Evolutionary conservation across 805 yeast species (phyloP), one percentile per base, ranked within the genome.

Genomic region (Ogataea paraovalis): DNA sequence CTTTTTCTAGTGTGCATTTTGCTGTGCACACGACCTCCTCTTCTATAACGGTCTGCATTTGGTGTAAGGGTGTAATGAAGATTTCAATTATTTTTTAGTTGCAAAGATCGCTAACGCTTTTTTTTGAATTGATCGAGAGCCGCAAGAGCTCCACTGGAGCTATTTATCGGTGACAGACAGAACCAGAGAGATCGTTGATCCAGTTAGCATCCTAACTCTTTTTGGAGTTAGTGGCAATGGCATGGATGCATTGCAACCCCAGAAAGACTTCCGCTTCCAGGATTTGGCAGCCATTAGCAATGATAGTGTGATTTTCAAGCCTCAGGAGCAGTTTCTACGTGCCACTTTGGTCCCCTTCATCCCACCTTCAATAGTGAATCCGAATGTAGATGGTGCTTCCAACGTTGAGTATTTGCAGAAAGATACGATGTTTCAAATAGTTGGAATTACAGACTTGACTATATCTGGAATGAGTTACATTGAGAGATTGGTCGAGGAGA

Each of bases 391-490:
- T 20, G 42, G 19, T 34, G 41, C 21, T 13, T 6, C 9, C 13
- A 14, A 43, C n/a, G 42, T 47, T 18, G n/a, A 43, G 1, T 2
- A 18, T 6, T 47, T 53, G 19, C 43, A 39, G 13, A 28, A 43
- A 13, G 64, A 60, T 33, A 61, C 69, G 1, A 49, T 78, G 9
- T 83, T 83, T 62, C 82, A 80, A 58, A 74, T 86, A 1, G 68
- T 82, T 1, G 76, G 76, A 52, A 58, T 83, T 0, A 73, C 73
- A 54, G 82, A 84, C 64, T 68, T 78, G 1, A 69, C 82, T 6
- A 70, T 64, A 27, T 78, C 89, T 0, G 66, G 68, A 19, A 59
- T 77, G 19, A 63, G 70, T n/a, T 80, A 78, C 52, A 57, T 82
- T 3, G 92, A 85, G 51, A 76, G 73, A 5, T 67, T 85, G 62